phyloP scores from a whole-genome alignment of 768 basidiomycete species.

The Gyrodon lividus region DNA sequence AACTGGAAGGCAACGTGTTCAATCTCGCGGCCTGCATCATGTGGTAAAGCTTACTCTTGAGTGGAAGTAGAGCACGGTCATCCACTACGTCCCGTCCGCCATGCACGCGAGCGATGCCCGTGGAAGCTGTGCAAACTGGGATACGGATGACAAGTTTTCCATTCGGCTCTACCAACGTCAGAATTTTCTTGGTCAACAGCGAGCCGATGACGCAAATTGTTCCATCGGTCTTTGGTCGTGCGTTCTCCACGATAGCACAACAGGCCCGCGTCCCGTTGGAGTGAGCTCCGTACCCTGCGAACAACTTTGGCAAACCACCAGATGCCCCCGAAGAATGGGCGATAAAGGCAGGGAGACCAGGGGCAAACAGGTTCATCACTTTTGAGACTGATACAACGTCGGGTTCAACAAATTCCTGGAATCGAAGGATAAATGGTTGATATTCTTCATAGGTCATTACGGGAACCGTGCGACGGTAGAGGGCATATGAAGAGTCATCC shows the following conservation, averaged over 20 bases:
- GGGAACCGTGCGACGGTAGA: constrained; percentile 11
- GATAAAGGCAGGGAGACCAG: constrained; percentile 20
- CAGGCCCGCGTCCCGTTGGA: neutral
- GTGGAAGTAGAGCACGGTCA: neutral
- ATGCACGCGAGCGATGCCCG: neutral
- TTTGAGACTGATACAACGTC: neutral
- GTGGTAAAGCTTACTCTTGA: neutral
- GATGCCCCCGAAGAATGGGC: constrained; percentile 19
- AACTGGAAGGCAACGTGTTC: neutral
- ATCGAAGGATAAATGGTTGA: constrained; percentile 9
- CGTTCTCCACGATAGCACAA: neutral
- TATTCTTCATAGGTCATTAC: constrained; percentile 18
- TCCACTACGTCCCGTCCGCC: neutral
- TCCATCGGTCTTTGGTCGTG: neutral
- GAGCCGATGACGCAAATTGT: neutral
- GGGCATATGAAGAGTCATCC: neutral
- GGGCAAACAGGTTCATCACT: constrained; percentile 12
- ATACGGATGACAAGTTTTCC: neutral
- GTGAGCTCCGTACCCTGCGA: constrained; percentile 6
- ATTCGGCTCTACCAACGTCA: neutral
- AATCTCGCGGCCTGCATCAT: neutral
- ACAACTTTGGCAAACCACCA: constrained; percentile 10
- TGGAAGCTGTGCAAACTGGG: neutral
- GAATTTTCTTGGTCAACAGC: neutral
- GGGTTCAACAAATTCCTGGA: constrained; percentile 4